These are phyloP conservation scores for Cordia subcordata DNA, from an alignment of 257 asterid species.

Conservation along the genomic window DNA sequence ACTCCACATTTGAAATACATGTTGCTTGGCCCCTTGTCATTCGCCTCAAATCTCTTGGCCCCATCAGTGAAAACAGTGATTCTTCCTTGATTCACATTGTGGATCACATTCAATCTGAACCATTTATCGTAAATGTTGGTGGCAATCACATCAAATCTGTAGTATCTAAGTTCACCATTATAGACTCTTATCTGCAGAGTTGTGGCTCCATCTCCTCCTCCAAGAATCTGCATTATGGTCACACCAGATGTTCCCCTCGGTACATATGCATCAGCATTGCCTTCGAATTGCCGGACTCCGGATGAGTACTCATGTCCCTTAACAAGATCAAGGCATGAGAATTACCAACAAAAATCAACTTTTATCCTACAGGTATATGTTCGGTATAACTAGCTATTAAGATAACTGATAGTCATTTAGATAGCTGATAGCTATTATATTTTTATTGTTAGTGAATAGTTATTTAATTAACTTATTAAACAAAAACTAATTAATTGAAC, in stretches of 20 bases:
- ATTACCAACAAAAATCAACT: not conserved
- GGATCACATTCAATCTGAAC: constrained; percentile 30
- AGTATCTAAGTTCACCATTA: constrained; percentile 28
- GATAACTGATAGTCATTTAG: no score
- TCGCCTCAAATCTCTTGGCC: constrained; percentile 8
- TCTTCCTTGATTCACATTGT: constrained; percentile 26
- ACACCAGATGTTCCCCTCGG: constrained; percentile 38
- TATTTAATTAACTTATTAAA: no score
- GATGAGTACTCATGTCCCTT: constrained; percentile 36
- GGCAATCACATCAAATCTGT: constrained; percentile 19
- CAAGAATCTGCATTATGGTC: constrained; percentile 34
- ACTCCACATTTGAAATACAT: constrained; percentile 37
- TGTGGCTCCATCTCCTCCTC: constrained; percentile 19
- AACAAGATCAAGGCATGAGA: not conserved
- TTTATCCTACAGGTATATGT: not conserved
- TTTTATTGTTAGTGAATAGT: no score
- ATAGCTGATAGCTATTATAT: no score
- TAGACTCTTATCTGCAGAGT: constrained; percentile 27
- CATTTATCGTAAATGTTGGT: constrained; percentile 23
- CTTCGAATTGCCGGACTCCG: constrained; percentile 33
- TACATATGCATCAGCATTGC: constrained; percentile 21
- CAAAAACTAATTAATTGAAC: no score
- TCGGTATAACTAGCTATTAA: not conserved
- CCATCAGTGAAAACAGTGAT: constrained; percentile 26
- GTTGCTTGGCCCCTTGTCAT: constrained; percentile 30